Evolutionary conservation across 306 rosid species (phyloP).

Genomic region (Prunus davidiana): DNA sequence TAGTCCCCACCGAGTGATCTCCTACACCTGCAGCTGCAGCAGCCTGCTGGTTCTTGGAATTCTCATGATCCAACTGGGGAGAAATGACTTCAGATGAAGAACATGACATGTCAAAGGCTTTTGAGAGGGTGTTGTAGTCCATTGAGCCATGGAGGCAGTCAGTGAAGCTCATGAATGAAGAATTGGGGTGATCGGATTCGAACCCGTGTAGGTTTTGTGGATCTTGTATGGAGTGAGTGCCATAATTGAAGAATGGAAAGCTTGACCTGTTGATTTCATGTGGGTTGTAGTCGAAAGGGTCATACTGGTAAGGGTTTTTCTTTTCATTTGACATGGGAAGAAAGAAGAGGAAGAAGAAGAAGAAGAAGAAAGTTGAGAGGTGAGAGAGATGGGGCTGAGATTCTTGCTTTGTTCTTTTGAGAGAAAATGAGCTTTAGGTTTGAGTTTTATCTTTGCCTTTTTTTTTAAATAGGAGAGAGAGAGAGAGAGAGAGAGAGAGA

Average conservation of each 20-base stretch:
- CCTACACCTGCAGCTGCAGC: slow-evolving; percentile 31
- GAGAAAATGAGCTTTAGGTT: slow-evolving; percentile 29
- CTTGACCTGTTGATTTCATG: slow-evolving; percentile 40
- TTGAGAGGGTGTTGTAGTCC: slow-evolving; percentile 72
- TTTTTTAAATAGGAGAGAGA: not conserved
- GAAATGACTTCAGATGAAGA: slow-evolving; percentile 69
- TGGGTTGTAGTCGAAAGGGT: slow-evolving; percentile 59
- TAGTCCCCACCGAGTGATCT: slow-evolving; percentile 32
- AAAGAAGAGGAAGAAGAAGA: not conserved
- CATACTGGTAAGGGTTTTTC: slow-evolving; percentile 27
- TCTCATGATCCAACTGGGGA: slow-evolving; percentile 26
- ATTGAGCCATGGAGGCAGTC: slow-evolving; percentile 67
- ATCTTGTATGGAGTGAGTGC: slow-evolving; percentile 10
- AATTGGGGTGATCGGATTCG: slow-evolving; percentile 15
- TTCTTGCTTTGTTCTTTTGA: slow-evolving; percentile 18
- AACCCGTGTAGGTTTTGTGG: slow-evolving; percentile 38
- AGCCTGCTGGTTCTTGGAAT: slow-evolving; percentile 12
- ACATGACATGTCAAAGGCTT: slow-evolving; percentile 82
- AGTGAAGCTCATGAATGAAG: slow-evolving; percentile 55
- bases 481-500: slow-evolving; percentile 5
- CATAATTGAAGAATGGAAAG: slow-evolving; percentile 39
- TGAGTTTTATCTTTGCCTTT: slow-evolving; percentile 4
- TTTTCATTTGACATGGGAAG: slow-evolving; percentile 51
- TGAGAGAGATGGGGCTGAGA: slow-evolving; percentile 14
- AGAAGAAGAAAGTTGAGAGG: not conserved